Base-by-base conservation (phyloP, 2,329 filamentous ascomycete genomes). In the Talaromyces sp. region DNA sequence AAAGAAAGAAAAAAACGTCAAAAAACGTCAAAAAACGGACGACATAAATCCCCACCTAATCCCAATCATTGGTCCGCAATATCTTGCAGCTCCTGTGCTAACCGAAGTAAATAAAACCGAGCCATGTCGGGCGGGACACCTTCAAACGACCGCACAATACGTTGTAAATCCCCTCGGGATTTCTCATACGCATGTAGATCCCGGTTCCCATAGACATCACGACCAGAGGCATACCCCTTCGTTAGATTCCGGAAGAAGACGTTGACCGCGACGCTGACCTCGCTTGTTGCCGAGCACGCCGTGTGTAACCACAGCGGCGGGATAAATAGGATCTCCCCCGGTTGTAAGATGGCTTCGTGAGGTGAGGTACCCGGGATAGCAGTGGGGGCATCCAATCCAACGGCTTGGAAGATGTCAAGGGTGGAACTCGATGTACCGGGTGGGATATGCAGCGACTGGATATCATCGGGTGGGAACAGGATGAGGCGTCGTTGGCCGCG, bases 281-380 rank as follows among this genome's bases (percentile, higher is more conserved):
- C 60, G n/a, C 63, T 65, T 3, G 60, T 65, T 19, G 69, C 57
- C 19, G 56, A 65, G 49, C 64, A 63, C 22, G 69, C 87, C 0
- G 90, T 87, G 70, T 96, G 92, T 11, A 90, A 80, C 91, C 92
- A 96, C 62, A 94, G 80, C 0, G 90, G 84, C 0, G 91, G 91
- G 27, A 96, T 80, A 69, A 89, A 93, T 8, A 96, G 75, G 2
- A 92, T 80, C 52, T 96, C 91, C 1, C 91, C 90, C 0, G 88
- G 84, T 1, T 77, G 69, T 4, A 96, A 75, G 0, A 80, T 64
- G 1, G 85, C 86, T 70, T 90, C 84, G 55, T 88, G 79, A 1
- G 89, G 89, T 51, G 84, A 84, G 0, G 86, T 85, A 9, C 66
- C 71, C 86, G 85, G 64, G 85, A 79, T 14, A 85, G 86, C 61